phyloP scores from a whole-genome alignment of 768 basidiomycete species.

The Leucocoprinus birnbaumii region DNA sequence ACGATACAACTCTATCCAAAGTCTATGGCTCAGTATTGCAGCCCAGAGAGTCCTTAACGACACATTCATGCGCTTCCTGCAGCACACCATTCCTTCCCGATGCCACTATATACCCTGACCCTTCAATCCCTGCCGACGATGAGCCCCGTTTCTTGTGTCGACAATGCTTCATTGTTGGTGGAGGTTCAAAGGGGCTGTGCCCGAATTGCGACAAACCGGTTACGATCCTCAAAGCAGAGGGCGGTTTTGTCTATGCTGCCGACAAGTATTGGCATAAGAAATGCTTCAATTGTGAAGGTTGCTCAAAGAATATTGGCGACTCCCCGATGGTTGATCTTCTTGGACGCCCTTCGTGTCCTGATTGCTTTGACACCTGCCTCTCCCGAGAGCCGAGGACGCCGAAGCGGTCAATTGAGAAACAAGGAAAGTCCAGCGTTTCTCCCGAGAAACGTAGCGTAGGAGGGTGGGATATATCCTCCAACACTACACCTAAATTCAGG shows the following conservation, averaged over 20 bases:
- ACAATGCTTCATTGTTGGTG: slow-evolving; percentile 65
- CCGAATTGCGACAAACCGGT: slow-evolving; percentile 67
- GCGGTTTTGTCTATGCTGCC: slow-evolving; percentile 70
- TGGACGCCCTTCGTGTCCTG: slow-evolving; percentile 74
- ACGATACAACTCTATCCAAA: slow-evolving; percentile 66
- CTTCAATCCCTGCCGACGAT: slow-evolving; percentile 30
- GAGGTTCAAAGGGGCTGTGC: slow-evolving; percentile 78
- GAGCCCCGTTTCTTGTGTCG: slow-evolving; percentile 68
- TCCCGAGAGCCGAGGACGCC: slow-evolving; percentile 47
- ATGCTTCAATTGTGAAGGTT: slow-evolving; percentile 76
- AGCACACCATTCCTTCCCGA: slow-evolving; percentile 68
- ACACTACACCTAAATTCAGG: slow-evolving; percentile 30
- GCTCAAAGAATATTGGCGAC: slow-evolving; percentile 70
- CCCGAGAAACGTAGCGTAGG: slow-evolving; percentile 38
- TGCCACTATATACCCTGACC: slow-evolving; percentile 84
- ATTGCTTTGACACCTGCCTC: slow-evolving; percentile 79
- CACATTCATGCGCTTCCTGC: slow-evolving; percentile 70
- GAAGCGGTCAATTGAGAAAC: slow-evolving; percentile 33
- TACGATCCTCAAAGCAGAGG: slow-evolving; percentile 71
- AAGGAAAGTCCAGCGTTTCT: slow-evolving; percentile 25
- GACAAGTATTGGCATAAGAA: slow-evolving; percentile 78
- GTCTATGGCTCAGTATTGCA: slow-evolving; percentile 85
- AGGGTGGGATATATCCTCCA: slow-evolving; percentile 35
- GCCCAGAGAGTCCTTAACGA: slow-evolving; percentile 67
- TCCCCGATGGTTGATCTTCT: slow-evolving; percentile 81